Conservation (phyloP, 1,284 basidiomycete genomes). For the Melampsora larici-populina region DNA sequence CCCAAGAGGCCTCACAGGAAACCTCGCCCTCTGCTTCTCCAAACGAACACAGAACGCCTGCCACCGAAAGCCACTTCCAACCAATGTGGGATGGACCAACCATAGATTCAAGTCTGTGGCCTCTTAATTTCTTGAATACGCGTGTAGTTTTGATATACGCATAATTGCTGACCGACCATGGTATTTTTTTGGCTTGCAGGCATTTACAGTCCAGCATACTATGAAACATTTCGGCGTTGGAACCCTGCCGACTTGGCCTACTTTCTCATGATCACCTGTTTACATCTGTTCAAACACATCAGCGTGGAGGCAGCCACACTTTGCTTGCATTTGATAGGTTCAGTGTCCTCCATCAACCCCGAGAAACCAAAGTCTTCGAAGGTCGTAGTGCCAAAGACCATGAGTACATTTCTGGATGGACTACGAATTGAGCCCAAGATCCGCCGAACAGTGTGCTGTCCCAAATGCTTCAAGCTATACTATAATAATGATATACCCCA, state of each 20-base stretch:
- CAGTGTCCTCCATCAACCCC: background rate
- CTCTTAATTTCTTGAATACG: too few relatives aligned
- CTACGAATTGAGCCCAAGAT: background rate
- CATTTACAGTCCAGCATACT: background rate
- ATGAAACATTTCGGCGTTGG: background rate
- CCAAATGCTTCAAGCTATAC: slow-evolving; percentile 3
- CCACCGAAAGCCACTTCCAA: too few relatives aligned
- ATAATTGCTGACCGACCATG: too few relatives aligned
- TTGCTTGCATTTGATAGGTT: background rate
- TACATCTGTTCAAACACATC: background rate
- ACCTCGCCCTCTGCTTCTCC: too few relatives aligned
- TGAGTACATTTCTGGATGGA: slow-evolving; percentile 6
- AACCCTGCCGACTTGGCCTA: background rate
- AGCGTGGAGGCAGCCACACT: too few relatives aligned
- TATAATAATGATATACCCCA: background rate
- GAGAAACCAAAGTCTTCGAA: background rate
- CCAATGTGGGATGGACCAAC: too few relatives aligned
- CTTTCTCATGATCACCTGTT: background rate
- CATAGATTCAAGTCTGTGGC: too few relatives aligned
- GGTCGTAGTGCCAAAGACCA: background rate
- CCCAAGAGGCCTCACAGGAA: too few relatives aligned
- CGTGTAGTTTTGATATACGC: too few relatives aligned
- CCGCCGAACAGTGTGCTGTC: background rate
- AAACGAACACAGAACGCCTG: too few relatives aligned
- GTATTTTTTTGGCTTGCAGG: too few relatives aligned